Conservation (phyloP, 2,329 filamentous ascomycete genomes). For the Diaporthe longicolla region DNA sequence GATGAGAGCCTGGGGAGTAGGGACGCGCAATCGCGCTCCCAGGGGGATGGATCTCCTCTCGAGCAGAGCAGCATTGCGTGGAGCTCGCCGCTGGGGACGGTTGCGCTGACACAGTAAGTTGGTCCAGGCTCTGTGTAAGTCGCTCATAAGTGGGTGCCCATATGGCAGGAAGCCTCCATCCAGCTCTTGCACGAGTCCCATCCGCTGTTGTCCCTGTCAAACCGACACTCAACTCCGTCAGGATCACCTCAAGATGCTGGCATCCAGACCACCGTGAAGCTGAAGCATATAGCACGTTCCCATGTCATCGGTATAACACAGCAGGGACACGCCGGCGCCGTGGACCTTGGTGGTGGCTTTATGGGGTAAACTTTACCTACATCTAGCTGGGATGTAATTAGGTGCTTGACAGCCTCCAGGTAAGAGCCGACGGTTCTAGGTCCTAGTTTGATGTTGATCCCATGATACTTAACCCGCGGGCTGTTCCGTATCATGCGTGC, state of each 20-base stretch:
- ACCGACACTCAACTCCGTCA: background rate
- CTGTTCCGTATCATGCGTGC: background rate
- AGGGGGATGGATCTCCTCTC: too few relatives aligned
- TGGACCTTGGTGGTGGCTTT: background rate
- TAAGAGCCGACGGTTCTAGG: background rate
- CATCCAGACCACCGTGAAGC: background rate
- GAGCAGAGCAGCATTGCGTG: background rate
- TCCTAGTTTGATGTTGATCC: background rate
- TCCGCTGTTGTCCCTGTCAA: too few relatives aligned
- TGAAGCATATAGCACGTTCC: background rate
- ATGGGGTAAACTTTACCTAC: background rate
- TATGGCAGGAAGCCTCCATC: background rate
- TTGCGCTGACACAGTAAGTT: too few relatives aligned
- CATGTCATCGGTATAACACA: background rate
- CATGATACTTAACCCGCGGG: background rate
- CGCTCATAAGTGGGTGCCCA: background rate
- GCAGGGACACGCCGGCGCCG: background rate
- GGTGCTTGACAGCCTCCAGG: background rate
- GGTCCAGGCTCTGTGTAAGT: background rate
- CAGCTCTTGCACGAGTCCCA: too few relatives aligned
- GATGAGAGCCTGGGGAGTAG: background rate
- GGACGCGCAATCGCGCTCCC: background rate
- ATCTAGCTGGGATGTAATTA: background rate
- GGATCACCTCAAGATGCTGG: background rate
- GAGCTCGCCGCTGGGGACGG: background rate